These are phyloP conservation scores for Triglochin maritima DNA, from an alignment of 106 monocot genomes.

Conservation along the genomic window DNA sequence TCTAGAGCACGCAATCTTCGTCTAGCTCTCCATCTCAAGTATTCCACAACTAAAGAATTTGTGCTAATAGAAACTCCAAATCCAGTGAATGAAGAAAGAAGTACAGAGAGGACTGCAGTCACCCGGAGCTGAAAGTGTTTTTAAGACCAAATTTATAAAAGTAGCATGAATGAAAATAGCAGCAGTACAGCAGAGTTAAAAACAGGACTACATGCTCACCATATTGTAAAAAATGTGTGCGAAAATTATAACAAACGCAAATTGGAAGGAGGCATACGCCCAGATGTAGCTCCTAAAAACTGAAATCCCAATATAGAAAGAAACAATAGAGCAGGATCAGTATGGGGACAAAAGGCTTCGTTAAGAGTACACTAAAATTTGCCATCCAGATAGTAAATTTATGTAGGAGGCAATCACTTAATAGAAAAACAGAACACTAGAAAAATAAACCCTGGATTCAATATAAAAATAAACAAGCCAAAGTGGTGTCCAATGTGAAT, in stretches of 20 bases:
- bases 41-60: constrained; percentile 65
- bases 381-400: no score
- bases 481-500: no score
- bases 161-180: no score
- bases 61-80: constrained; percentile 81
- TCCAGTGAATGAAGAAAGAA: constrained; percentile 86
- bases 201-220: constrained; percentile 29
- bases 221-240: constrained; percentile 88
- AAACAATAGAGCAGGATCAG: neutral
- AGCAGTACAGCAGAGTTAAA: neutral
- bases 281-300: constrained; percentile 72
- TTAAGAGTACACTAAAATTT: no score
- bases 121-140: constrained; percentile 49
- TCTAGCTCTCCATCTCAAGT: constrained; percentile 62
- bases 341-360: no score
- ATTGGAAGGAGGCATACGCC: constrained; percentile 93
- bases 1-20: constrained; percentile 29
- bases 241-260: constrained; percentile 83
- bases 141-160: no score
- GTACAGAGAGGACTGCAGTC: constrained; percentile 50
- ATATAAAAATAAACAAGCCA: no score
- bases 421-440: neutral
- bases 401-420: no score
- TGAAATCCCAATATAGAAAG: constrained; percentile 11
- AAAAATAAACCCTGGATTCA: no score